phyloP scores from a whole-genome alignment of 345 rosid genomes.

The Brassica napus region Da-Ae NC_063439.1:18732501-18733000 shows the following conservation, averaged over 20 bases:
- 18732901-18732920: background rate
- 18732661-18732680: slow-evolving; percentile 62
- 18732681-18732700: slow-evolving; percentile 78
- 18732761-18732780: slow-evolving; percentile 7
- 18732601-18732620: slow-evolving; percentile 86
- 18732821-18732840: slow-evolving; percentile 25
- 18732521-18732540: slow-evolving; percentile 70
- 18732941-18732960: background rate
- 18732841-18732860: slow-evolving; percentile 12
- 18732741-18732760: slow-evolving; percentile 64
- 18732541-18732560: slow-evolving; percentile 70
- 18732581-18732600: slow-evolving; percentile 76
- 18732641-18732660: slow-evolving; percentile 57
- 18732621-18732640: slow-evolving; percentile 60
- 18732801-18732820: slow-evolving; percentile 24
- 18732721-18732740: slow-evolving; percentile 83
- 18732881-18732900: background rate
- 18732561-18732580: slow-evolving; percentile 78
- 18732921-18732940: background rate
- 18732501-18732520: slow-evolving; percentile 65
- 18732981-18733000: background rate
- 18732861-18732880: background rate
- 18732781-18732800: slow-evolving; percentile 21
- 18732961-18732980: background rate
- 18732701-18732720: slow-evolving; percentile 65